Base-by-base conservation (phyloP, 129 eudicot genomes). In the Arctium minus region DNA sequence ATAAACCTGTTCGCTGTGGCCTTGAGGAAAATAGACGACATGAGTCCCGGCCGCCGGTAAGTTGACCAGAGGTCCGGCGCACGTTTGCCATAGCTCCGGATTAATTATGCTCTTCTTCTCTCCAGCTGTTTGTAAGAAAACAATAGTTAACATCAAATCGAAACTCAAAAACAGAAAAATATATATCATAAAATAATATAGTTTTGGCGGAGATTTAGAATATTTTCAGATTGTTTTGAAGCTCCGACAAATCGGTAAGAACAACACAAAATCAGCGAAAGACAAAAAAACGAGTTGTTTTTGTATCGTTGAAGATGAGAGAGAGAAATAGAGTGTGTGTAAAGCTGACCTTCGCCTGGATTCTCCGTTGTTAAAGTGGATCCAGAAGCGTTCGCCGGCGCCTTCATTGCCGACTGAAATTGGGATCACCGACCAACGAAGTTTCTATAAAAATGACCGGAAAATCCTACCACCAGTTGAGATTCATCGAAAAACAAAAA, bases 11-110 rank as follows among this genome's bases (percentile, higher is more conserved):
- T 94, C 98, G 84, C 97, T 91, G 82, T 94, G 98, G 81, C 98
- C 98, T 88, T 94, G 98, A 46, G 98, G 98, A 74, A 94, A 94
- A 86, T 94, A 94, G 70, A 94, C 98, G 36, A 94, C 97, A 81
- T 94, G 97, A 86, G 96, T 92, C 82, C 98, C 97, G 71, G 97
- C 97, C 2, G 92, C 96, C 86, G 98, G 98, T 79, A 94, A 83
- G 92, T 87, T 91, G 74, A 89, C 97, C 89, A 94, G 91, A 40
- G 98, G 98, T 44, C 98, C 98, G 86, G 98, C 97, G 74, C 98
- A 94, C 27, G 97, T 91, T 72, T 94, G 98, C 98, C 98, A 94
- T 88, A 94, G 91, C 88, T 94, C 98, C 37, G 84, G 85, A 74
- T 94, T 94, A 17, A 87, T 87, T 77, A 89, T 81, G 32, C 87